Conservation (phyloP, 2,329 filamentous ascomycete species). For the Apiospora kogelbergensis region DNA sequence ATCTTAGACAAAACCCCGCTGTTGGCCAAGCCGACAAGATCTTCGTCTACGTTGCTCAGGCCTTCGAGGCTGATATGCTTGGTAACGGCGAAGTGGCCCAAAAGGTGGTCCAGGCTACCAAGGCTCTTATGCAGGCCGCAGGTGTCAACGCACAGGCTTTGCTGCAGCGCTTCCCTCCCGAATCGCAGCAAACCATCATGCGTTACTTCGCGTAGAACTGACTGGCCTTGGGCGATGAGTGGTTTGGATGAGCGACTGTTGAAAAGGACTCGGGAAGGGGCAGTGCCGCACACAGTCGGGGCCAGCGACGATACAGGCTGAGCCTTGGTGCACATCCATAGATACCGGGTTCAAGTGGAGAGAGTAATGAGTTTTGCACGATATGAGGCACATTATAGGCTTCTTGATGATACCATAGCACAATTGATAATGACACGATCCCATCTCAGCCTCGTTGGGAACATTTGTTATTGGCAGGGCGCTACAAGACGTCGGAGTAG, state of each 20-base stretch:
- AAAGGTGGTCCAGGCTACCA: slow-evolving; percentile 75
- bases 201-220: slow-evolving; percentile 68
- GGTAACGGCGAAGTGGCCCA: slow-evolving; percentile 74
- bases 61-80: slow-evolving; percentile 86
- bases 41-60: slow-evolving; percentile 83
- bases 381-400: slow-evolving; percentile 3
- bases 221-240: too few relatives aligned
- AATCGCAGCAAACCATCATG: slow-evolving; percentile 78
- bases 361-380: slow-evolving; percentile 9
- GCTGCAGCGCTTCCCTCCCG: slow-evolving; percentile 71
- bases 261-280: slow-evolving; percentile 1
- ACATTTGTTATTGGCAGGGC: too few relatives aligned
- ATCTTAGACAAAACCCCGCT: slow-evolving; percentile 76
- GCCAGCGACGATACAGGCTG: neutral
- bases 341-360: slow-evolving; percentile 7
- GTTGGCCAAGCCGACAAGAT: slow-evolving; percentile 75
- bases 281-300: neutral
- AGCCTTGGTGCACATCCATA: neutral
- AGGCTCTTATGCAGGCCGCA: slow-evolving; percentile 72
- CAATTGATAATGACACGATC: slow-evolving; percentile 10
- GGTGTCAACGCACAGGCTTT: slow-evolving; percentile 75
- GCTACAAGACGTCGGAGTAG: neutral
- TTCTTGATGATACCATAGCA: slow-evolving; percentile 12
- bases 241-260: neutral
- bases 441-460: neutral